Conservation (phyloP, 163 green algal genomes). For the Trebouxiophyceae sp. region DNA sequence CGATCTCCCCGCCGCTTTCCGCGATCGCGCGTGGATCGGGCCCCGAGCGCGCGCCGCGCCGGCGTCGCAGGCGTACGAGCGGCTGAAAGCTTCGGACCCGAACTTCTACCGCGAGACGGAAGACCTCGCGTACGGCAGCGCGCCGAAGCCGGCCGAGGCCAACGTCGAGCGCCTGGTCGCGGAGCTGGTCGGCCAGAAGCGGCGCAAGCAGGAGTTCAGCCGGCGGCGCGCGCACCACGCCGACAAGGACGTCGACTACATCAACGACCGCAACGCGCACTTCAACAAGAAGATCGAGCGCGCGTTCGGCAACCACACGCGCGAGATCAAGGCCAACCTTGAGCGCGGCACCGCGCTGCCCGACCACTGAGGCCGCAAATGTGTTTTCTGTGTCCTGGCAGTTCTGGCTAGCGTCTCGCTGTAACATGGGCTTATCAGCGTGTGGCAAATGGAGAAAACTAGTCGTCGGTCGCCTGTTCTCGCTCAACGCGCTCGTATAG, state of each 20-base stretch:
- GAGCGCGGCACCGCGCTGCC: conserved; percentile 81
- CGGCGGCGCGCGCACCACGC: conserved; percentile 38
- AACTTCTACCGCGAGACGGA: conserved; percentile 70
- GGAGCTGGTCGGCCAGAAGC: conserved; percentile 54
- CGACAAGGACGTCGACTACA: conserved; percentile 86
- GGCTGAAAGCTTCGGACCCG: conserved; percentile 51
- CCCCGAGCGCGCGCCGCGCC: too few species aligned
- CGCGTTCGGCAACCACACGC: conserved; percentile 55
- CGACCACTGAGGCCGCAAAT: conserved; percentile 27
- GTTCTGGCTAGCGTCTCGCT: too few species aligned
- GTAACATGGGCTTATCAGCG: too few species aligned
- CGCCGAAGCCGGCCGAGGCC: conserved; percentile 29
- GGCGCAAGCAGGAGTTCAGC: conserved; percentile 36
- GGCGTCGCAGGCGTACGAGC: conserved; percentile 63
- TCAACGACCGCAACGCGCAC: conserved; percentile 93
- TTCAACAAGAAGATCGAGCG: conserved; percentile 97
- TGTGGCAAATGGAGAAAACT: too few species aligned
- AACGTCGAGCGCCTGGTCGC: conserved; percentile 82
- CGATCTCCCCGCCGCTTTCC: too few species aligned
- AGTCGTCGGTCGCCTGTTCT: too few species aligned
- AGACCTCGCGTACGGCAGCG: conserved; percentile 58
- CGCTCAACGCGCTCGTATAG: too few species aligned
- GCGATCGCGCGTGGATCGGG: too few species aligned
- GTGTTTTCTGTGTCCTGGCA: too few species aligned
- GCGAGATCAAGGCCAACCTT: conserved; percentile 74